These are phyloP conservation scores for Strigomonas oncopelti DNA, from an alignment of 208 protist genomes.

Conservation along the genomic window DNA sequence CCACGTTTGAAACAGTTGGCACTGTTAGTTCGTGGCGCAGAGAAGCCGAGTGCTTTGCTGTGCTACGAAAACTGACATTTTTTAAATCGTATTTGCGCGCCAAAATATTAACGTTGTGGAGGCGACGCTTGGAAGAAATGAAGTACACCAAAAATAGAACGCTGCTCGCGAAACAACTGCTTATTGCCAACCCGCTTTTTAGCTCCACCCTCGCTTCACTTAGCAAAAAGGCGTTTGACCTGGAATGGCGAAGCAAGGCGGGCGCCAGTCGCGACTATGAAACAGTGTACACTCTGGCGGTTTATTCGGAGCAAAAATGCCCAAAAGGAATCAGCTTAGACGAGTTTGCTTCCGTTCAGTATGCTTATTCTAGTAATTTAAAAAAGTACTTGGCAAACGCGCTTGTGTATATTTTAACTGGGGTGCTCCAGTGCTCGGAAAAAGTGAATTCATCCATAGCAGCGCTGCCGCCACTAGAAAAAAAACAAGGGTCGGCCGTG, in stretches of 20 bases:
- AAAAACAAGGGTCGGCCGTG: constrained; percentile 29
- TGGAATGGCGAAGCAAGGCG: constrained; percentile 16
- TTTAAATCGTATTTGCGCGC: constrained; percentile 53
- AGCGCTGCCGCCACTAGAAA: constrained; percentile 33
- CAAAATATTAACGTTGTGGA: constrained; percentile 44
- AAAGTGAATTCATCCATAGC: constrained; percentile 53
- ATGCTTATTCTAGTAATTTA: constrained; percentile 27
- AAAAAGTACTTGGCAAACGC: constrained; percentile 63
- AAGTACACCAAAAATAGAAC: constrained; percentile 28
- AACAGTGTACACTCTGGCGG: constrained; percentile 4
- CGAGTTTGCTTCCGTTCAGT: constrained; percentile 29
- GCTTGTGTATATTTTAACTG: constrained; percentile 28
- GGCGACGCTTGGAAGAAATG: constrained; percentile 22
- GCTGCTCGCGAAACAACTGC: constrained; percentile 38
- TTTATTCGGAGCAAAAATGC: neutral
- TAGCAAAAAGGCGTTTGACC: constrained; percentile 25
- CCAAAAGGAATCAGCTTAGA: constrained; percentile 18
- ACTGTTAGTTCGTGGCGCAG: constrained; percentile 50
- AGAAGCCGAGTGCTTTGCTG: constrained; percentile 47
- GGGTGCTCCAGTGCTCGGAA: constrained; percentile 42
- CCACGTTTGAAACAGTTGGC: constrained; percentile 39
- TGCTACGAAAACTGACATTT: constrained; percentile 49
- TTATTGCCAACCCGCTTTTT: constrained; percentile 43
- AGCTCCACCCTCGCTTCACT: constrained; percentile 16
- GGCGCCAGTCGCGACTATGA: neutral